A percentile compares a stretch with the other conserved stretches of the same genome.
Conservation (phyloP, 176 grass and related monocot genomes). For the Guadua angustifolia region DNA sequence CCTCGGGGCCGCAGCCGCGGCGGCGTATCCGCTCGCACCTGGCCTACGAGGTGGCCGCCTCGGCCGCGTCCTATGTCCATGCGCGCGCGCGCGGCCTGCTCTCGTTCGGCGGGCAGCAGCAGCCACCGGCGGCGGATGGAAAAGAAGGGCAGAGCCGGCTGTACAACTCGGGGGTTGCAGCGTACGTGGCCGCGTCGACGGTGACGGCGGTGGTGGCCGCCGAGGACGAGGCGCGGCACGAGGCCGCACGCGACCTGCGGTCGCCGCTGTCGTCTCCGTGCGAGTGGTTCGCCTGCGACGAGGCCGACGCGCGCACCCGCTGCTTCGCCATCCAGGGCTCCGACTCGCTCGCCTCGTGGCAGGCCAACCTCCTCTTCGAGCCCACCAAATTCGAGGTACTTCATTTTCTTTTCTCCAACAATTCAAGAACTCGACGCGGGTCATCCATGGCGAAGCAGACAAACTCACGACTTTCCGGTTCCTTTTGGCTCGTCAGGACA, state of each 20-base stretch:
- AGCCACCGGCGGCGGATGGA: not conserved
- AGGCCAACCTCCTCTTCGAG: conserved; percentile 97
- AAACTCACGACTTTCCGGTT: not conserved
- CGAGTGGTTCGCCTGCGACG: conserved; percentile 97
- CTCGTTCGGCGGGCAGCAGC: conserved; percentile 36
- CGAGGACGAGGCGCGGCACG: conserved; percentile 75
- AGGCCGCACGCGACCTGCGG: conserved; percentile 88
- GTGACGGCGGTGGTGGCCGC: conserved; percentile 97
- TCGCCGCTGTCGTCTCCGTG: conserved; percentile 87
- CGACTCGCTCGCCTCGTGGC: conserved; percentile 94
- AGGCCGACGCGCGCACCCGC: conserved; percentile 61
- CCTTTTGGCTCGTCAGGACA: not conserved
- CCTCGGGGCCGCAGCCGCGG: conserved; percentile 51
- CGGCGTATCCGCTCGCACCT: conserved; percentile 63
- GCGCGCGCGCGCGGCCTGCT: conserved; percentile 72
- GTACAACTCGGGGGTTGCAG: conserved; percentile 83
- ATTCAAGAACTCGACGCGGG: not conserved
- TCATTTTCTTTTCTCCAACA: not conserved
- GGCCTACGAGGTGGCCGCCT: conserved; percentile 86
- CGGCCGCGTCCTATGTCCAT: conserved; percentile 82
- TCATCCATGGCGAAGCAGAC: conserved; percentile 7
- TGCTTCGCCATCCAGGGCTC: conserved; percentile 96
- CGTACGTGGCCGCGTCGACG: conserved; percentile 85
- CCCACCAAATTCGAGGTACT: conserved; percentile 81
- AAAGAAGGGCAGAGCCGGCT: conserved; percentile 1